Conservation (phyloP, 768 basidiomycete species). For the Gloeophyllum trabeum region DNA sequence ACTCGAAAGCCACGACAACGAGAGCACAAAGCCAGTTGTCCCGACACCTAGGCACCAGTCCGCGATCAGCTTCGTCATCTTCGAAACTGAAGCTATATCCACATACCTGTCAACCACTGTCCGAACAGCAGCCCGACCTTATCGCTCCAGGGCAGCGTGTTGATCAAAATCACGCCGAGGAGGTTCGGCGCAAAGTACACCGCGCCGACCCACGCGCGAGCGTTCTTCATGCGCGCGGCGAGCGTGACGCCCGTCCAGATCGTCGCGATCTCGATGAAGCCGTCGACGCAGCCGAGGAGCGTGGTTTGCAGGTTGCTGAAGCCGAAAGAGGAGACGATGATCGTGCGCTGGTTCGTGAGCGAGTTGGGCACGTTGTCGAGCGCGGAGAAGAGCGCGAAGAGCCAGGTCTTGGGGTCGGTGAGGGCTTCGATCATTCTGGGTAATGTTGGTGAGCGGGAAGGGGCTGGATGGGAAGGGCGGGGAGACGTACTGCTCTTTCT, state of each 20-base stretch:
- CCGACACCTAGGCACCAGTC: constrained; percentile 24
- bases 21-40: constrained; percentile 48
- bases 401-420: constrained; percentile 62
- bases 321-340: constrained; percentile 59
- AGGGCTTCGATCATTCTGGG: constrained; percentile 59
- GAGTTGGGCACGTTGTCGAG: constrained; percentile 58
- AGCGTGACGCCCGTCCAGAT: constrained; percentile 57
- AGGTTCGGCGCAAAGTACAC: constrained; percentile 56
- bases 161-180: constrained; percentile 49
- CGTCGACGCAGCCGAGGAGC: constrained; percentile 56
- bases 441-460: neutral
- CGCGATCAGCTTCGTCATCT: constrained; percentile 9
- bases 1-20: constrained; percentile 51
- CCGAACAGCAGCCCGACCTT: constrained; percentile 54
- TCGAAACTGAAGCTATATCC: constrained; percentile 10
- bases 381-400: constrained; percentile 59
- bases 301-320: constrained; percentile 57
- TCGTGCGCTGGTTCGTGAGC: constrained; percentile 49
- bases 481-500: constrained; percentile 58
- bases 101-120: constrained; percentile 40
- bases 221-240: constrained; percentile 42
- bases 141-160: constrained; percentile 52
- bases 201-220: constrained; percentile 52
- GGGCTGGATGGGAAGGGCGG: neutral
- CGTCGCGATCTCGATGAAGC: constrained; percentile 53